Base-by-base conservation (phyloP, 2,329 filamentous ascomycete genomes). In the Pyricularia grisea region DNA sequence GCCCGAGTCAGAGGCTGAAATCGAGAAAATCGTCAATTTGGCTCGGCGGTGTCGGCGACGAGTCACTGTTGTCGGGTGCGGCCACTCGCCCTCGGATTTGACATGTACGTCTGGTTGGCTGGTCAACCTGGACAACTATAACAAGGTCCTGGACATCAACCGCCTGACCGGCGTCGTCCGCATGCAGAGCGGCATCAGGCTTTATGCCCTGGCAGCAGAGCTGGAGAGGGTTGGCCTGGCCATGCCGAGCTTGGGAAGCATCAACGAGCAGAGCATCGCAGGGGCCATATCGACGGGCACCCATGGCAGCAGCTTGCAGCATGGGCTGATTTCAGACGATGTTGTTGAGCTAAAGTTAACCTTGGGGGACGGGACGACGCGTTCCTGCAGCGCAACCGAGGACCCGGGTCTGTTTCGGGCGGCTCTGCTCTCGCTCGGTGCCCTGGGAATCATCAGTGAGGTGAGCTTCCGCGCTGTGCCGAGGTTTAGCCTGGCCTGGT, bases 91-190 rank as follows among this genome's bases (percentile, higher is more conserved):
- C 9, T 96, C 91, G 72, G 91, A 94, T 75, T 81, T 99, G 63
- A 98, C 94, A 4, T 97, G 93, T 80, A 97, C 94, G 5, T 95
- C 92, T 20, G 92, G 91, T 72, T 98, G 95, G 95, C 89, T 97
- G 76, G 83, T 98, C 73, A 98, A 97, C 78, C 87, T 99, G 71
- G 95, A 99, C 82, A 85, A 91, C 72, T 92, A 92, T 80, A 88
- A 88, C 76, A 83, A 86, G 68, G 85, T 98, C 33, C 76, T 97
- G 67, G 85, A 88, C 9, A 83, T 96, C 66, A 88, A 97, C 75
- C 67, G 50, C n/a, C 61, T 27, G 58, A 89, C 84, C 12, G 86
- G 88, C 67, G 79, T 91, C 9, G 87, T 97, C 68, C 88, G 89
- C 2, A 91, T 97, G 74, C 87, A 98, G 80, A 91, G 91, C n/a